phyloP scores from a whole-genome alignment of 1,139 yeast species.

The Pneumocystis sp. region DNA sequence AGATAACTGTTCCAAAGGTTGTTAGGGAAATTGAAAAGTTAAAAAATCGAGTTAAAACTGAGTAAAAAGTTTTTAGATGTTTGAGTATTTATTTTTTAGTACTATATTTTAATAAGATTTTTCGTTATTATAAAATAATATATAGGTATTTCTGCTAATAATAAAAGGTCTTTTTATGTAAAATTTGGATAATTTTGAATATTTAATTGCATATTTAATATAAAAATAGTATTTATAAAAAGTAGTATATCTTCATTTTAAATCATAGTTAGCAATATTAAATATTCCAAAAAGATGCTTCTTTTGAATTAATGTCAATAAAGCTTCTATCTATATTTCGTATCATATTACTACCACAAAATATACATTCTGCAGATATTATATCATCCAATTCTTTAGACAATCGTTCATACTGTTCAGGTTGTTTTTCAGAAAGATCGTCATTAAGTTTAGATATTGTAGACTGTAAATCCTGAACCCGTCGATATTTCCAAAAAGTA shows the following conservation, averaged over 20 bases:
- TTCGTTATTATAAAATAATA: not conserved
- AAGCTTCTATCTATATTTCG: conserved; percentile 51
- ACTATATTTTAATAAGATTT: not conserved
- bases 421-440: conserved; percentile 23
- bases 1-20: not conserved
- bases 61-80: not conserved
- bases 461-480: conserved; percentile 34
- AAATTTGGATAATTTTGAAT: not conserved
- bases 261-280: not conserved
- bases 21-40: not conserved
- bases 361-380: conserved; percentile 52
- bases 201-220: not conserved
- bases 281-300: not conserved
- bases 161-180: not conserved
- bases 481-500: conserved; percentile 52
- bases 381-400: conserved; percentile 41
- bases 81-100: not conserved
- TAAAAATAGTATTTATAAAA: not conserved
- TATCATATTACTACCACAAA: conserved; percentile 67
- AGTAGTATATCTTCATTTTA: not conserved
- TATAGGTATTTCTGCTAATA: not conserved
- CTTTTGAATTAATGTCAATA: conserved; percentile 9
- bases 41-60: not conserved
- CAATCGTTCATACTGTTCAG: conserved; percentile 25
- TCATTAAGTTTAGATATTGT: not conserved